A percentile compares a stretch with the other conserved stretches of the same genome.
phyloP scores from a whole-genome alignment of 306 rosid genomes.

The Lathyrus oleraceus region DNA sequence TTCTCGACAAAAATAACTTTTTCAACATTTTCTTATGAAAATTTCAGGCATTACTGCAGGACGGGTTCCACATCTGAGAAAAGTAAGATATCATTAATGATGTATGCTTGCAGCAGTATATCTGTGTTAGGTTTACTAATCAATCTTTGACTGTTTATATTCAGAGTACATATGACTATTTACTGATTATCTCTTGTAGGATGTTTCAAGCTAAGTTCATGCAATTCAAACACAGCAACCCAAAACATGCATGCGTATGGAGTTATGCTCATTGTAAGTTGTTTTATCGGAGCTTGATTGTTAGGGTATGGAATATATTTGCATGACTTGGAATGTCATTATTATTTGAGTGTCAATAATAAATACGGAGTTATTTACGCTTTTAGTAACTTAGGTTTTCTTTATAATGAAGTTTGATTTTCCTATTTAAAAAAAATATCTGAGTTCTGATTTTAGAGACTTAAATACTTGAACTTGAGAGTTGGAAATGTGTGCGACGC shows the following conservation, averaged over 20 bases:
- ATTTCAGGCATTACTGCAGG: conserved; percentile 88
- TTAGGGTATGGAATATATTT: conserved; percentile 10
- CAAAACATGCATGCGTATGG: conserved; percentile 88
- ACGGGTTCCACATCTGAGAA: conserved; percentile 82
- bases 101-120: conserved; percentile 4
- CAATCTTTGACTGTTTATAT: conserved; percentile 10
- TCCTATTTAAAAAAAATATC: too few species aligned
- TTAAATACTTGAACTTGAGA: too few species aligned
- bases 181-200: conserved; percentile 56
- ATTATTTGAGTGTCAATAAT: too few species aligned
- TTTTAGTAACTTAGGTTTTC: too few species aligned
- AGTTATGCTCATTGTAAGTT: conserved; percentile 83
- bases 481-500: not conserved
- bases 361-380: too few species aligned
- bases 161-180: conserved; percentile 38
- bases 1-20: not conserved
- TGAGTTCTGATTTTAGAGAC: too few species aligned
- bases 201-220: conserved; percentile 88
- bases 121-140: not conserved
- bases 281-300: too few species aligned
- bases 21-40: conserved; percentile 18
- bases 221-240: conserved; percentile 68
- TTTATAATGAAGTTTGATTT: too few species aligned
- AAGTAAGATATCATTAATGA: conserved; percentile 52
- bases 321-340: not conserved